These are phyloP conservation scores for Starmerella gropengiesseri DNA, from an alignment of 805 yeast species.

Conservation along the genomic window DNA sequence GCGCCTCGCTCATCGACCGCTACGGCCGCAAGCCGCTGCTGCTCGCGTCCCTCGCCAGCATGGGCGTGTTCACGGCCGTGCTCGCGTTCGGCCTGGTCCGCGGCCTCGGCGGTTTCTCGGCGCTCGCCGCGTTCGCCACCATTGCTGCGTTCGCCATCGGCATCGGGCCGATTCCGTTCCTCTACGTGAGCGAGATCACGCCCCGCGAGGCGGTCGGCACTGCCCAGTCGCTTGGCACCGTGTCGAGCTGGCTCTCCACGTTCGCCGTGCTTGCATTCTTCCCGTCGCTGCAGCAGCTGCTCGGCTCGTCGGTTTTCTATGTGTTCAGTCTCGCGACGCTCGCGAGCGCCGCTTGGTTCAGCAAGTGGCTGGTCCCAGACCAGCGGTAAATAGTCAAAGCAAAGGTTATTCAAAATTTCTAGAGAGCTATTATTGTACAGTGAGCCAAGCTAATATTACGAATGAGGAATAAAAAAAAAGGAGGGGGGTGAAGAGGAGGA, in stretches of 20 bases:
- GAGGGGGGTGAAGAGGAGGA: no score
- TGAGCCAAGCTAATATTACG: no score
- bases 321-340: constrained; percentile 43
- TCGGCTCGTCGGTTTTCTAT: constrained; percentile 74
- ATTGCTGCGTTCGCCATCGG: constrained; percentile 86
- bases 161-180: constrained; percentile 89
- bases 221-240: constrained; percentile 89
- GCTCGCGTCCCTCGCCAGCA: constrained; percentile 49
- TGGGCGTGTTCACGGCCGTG: constrained; percentile 54
- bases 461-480: no score
- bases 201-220: constrained; percentile 66
- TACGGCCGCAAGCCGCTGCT: constrained; percentile 68
- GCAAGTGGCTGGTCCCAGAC: constrained; percentile 6
- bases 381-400: not conserved
- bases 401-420: not conserved
- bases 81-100: constrained; percentile 56
- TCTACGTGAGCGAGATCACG: constrained; percentile 79
- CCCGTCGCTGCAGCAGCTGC: constrained; percentile 52
- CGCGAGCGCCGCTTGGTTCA: constrained; percentile 33
- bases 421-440: no score
- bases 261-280: constrained; percentile 64
- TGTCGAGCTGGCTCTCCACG: constrained; percentile 84
- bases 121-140: constrained; percentile 56
- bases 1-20: constrained; percentile 67
- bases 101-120: constrained; percentile 40